Conservation (phyloP, 495 filamentous ascomycete genomes). For the Peziza echinospora region DNA sequence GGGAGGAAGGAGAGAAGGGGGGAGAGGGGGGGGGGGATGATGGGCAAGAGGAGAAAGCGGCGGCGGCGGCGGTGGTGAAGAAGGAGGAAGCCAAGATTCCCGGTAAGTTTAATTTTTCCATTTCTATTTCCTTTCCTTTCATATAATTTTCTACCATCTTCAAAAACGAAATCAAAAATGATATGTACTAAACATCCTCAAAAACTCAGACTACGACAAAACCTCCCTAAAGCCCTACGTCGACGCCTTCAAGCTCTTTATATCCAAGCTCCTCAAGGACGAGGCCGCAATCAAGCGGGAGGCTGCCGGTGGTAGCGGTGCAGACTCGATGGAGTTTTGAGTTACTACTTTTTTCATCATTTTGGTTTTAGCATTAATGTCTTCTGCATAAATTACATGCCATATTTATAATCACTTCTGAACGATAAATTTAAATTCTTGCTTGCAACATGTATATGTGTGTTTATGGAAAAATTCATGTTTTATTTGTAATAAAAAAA, state of each 20-base stretch:
- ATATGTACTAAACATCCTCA: no score
- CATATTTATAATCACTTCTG: no score
- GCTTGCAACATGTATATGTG: no score
- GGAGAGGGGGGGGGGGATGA: slow-evolving; percentile 14
- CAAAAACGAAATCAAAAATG: slow-evolving; percentile 17
- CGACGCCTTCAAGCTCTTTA: slow-evolving; percentile 68
- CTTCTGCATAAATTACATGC: no score
- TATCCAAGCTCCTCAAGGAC: slow-evolving; percentile 18
- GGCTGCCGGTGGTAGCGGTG: background rate
- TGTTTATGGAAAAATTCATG: no score
- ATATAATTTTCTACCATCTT: no score
- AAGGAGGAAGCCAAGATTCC: slow-evolving; percentile 18
- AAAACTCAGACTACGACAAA: slow-evolving; percentile 75
- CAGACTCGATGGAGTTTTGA: background rate
- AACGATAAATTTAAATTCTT: no score
- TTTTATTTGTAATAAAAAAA: no score
- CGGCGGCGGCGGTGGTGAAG: no score
- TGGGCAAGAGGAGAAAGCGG: slow-evolving; percentile 2
- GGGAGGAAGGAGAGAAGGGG: slow-evolving; percentile 21
- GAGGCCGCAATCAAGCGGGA: background rate
- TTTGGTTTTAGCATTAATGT: no score
- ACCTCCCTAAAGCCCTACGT: slow-evolving; percentile 84
- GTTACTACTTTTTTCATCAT: no score
- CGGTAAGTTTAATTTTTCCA: background rate
- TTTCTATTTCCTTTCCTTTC: no score